Conservation (phyloP, 179 eudicot genomes). For the Beta macrorhiza region DNA sequence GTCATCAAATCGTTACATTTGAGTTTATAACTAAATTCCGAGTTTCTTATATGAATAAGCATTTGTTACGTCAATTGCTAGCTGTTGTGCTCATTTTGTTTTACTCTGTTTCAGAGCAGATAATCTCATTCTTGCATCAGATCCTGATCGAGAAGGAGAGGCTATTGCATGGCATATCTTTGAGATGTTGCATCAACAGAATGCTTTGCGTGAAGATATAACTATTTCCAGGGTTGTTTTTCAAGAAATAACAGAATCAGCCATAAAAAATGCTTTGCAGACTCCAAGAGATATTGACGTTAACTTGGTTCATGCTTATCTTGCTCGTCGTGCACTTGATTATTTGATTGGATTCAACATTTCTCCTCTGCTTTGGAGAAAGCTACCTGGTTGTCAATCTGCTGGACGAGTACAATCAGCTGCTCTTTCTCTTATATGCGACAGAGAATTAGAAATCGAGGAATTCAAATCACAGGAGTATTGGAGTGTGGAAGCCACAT, state of each 20-base stretch:
- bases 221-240: slow-evolving; percentile 85
- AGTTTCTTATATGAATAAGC: not conserved
- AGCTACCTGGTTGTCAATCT: slow-evolving; percentile 92
- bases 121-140: slow-evolving; percentile 95
- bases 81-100: slow-evolving; percentile 33
- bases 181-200: slow-evolving; percentile 89
- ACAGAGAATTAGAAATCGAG: slow-evolving; percentile 84
- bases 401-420: slow-evolving; percentile 99
- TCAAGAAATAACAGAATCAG: slow-evolving; percentile 83
- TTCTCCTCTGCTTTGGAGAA: slow-evolving; percentile 91
- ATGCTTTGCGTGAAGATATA: slow-evolving; percentile 57
- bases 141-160: slow-evolving; percentile 99
- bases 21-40: not conserved
- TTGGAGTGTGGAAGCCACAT: slow-evolving; percentile 74
- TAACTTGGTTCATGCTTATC: slow-evolving; percentile 92
- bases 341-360: slow-evolving; percentile 95
- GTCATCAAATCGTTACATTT: not conserved
- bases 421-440: slow-evolving; percentile 81
- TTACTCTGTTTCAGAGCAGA: slow-evolving; percentile 63
- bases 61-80: not conserved
- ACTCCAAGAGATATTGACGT: slow-evolving; percentile 75
- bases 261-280: slow-evolving; percentile 74
- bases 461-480: slow-evolving; percentile 76
- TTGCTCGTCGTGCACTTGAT: slow-evolving; percentile 98
- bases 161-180: slow-evolving; percentile 98